Conservation (phyloP, 305 asterid genomes). For the Vinca major region DNA sequence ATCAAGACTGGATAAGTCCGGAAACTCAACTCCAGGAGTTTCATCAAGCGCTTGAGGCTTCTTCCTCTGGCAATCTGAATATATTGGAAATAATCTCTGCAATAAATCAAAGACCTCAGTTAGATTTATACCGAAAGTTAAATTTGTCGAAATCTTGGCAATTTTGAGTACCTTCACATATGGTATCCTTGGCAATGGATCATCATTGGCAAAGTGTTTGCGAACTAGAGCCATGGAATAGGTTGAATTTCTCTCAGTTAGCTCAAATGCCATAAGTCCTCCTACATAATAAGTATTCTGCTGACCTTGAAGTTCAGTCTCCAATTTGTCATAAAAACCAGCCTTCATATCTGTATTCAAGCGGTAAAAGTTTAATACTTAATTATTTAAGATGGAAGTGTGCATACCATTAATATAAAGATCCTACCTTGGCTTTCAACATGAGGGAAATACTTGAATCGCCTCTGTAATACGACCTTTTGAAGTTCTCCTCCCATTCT, state of each 20-base stretch:
- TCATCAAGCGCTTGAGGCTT: slow-evolving; percentile 25
- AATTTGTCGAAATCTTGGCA: neutral
- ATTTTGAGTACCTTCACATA: slow-evolving; percentile 48
- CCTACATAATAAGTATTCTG: slow-evolving; percentile 61
- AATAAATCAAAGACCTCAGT: neutral
- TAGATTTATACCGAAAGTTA: neutral
- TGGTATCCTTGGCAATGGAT: slow-evolving; percentile 45
- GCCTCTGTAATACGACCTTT: slow-evolving; percentile 38
- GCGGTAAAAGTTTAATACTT: neutral
- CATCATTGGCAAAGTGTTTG: slow-evolving; percentile 50
- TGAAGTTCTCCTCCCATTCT: slow-evolving; percentile 63
- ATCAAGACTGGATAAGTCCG: slow-evolving; percentile 40
- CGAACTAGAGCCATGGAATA: slow-evolving; percentile 57
- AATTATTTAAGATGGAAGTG: neutral
- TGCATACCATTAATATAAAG: neutral
- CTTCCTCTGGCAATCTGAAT: slow-evolving; percentile 20
- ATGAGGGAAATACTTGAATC: slow-evolving; percentile 73
- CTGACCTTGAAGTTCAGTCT: slow-evolving; percentile 58
- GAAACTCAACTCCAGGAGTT: slow-evolving; percentile 40
- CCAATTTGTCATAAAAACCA: slow-evolving; percentile 61
- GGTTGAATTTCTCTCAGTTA: slow-evolving; percentile 71
- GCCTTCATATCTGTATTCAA: slow-evolving; percentile 48
- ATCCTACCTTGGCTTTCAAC: slow-evolving; percentile 52
- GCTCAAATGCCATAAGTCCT: slow-evolving; percentile 83
- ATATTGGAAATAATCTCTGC: slow-evolving; percentile 42